Conservation (phyloP, 2,329 filamentous ascomycete genomes). For the Uncinocarpus reesii region DNA sequence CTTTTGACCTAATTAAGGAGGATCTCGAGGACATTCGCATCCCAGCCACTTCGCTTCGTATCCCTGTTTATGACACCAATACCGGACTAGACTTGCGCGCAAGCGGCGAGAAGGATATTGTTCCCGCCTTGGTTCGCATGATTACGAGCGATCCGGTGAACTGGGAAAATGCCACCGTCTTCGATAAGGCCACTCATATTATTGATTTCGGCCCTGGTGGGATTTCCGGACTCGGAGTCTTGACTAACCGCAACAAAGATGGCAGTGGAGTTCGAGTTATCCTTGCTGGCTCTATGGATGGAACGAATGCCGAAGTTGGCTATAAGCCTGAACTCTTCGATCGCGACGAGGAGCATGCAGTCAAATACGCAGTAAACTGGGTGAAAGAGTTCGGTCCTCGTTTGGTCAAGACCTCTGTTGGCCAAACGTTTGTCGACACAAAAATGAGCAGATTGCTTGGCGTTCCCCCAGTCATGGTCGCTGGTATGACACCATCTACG, state of each 20-base stretch:
- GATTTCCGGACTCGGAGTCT: constrained; percentile 86
- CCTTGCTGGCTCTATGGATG: constrained; percentile 83
- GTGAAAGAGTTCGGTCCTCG: constrained; percentile 94
- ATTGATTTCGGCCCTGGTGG: constrained; percentile 95
- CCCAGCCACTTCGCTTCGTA: constrained; percentile 59
- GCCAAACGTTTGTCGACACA: constrained; percentile 87
- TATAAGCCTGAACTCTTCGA: constrained; percentile 98
- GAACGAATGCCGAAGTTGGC: constrained; percentile 79
- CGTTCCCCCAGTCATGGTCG: constrained; percentile 77
- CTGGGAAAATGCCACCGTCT: constrained; percentile 91
- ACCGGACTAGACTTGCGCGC: constrained; percentile 74
- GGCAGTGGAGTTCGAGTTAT: constrained; percentile 95
- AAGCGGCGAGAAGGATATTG: constrained; percentile 62
- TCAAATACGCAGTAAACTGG: constrained; percentile 95
- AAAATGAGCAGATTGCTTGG: constrained; percentile 87
- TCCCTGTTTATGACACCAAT: constrained; percentile 83
- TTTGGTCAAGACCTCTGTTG: constrained; percentile 77
- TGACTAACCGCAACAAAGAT: constrained; percentile 98
- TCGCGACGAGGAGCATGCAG: constrained; percentile 84
- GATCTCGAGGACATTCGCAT: constrained; percentile 78
- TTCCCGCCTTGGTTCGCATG: constrained; percentile 77
- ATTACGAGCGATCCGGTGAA: constrained; percentile 91
- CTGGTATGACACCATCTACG: constrained; percentile 86
- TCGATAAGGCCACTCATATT: constrained; percentile 83
- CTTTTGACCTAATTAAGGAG: constrained; percentile 70